phyloP scores from a whole-genome alignment of 345 rosid genomes.

The Cardamine resedifolia region DNA sequence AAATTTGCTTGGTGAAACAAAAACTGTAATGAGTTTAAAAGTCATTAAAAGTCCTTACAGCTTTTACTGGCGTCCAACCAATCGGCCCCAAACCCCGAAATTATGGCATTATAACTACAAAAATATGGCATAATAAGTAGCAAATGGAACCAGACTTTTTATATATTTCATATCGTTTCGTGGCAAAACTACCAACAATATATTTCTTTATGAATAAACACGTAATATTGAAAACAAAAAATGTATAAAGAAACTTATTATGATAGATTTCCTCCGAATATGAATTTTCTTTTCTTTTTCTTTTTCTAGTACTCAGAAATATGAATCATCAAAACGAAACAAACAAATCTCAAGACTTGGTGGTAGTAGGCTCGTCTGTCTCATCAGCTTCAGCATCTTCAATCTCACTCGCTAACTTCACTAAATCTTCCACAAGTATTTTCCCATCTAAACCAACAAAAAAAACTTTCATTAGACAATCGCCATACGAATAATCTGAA shows the following conservation, averaged over 20 bases:
- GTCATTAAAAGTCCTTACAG: too few relatives aligned
- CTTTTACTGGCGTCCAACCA: too few relatives aligned
- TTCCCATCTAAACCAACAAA: conserved; percentile 59
- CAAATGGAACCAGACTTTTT: too few relatives aligned
- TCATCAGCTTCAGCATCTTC: conserved; percentile 55
- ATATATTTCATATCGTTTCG: background rate
- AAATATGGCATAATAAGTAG: too few relatives aligned
- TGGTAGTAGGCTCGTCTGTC: conserved; percentile 36
- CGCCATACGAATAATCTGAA: background rate
- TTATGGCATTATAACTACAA: too few relatives aligned
- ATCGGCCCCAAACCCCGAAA: too few relatives aligned
- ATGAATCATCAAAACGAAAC: background rate
- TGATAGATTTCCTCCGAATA: background rate
- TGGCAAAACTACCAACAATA: background rate
- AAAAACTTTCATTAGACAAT: background rate
- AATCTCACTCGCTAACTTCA: conserved; percentile 65
- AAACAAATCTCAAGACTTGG: conserved; percentile 36
- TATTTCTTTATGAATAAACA: background rate
- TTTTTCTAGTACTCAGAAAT: background rate
- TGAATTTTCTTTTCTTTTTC: background rate
- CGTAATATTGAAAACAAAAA: conserved; percentile 1
- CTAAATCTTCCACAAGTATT: conserved; percentile 82
- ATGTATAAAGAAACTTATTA: background rate
- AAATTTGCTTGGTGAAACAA: too few relatives aligned
- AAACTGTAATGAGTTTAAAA: too few relatives aligned